A percentile compares a stretch with the other conserved stretches of the same genome.
Evolutionary conservation across 129 eudicot genomes (phyloP).

Genomic region (Artemisia tridentata): DNA sequence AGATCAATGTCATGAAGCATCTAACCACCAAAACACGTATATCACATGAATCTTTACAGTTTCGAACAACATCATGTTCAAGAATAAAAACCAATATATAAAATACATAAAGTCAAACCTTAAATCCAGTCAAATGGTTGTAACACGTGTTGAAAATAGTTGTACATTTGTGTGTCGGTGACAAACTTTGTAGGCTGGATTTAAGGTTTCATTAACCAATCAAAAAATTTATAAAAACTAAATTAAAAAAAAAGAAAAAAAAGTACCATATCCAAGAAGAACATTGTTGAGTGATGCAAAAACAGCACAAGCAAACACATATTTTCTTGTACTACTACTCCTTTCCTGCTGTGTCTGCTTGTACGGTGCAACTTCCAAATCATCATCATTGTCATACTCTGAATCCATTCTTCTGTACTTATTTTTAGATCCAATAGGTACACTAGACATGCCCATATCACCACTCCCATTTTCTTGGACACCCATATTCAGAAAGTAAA

Average conservation of each 20-base stretch:
- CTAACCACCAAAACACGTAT: conserved; percentile 12
- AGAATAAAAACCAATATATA: conserved; percentile 1
- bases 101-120: conserved; percentile 22
- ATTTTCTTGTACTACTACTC: conserved; percentile 47
- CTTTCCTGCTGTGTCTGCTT: conserved; percentile 40
- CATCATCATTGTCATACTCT: conserved; percentile 30
- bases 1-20: conserved; percentile 24
- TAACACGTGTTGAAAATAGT: conserved; percentile 24
- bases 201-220: conserved; percentile 15
- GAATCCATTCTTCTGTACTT: conserved; percentile 73
- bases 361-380: conserved; percentile 37
- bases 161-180: conserved; percentile 39
- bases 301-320: conserved; percentile 75
- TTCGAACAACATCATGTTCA: conserved; percentile 12
- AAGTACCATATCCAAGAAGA: conserved; percentile 83
- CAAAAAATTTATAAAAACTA: background rate
- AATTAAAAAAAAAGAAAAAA: background rate
- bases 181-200: conserved; percentile 18
- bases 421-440: conserved; percentile 44
- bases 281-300: conserved; percentile 92
- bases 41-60: conserved; percentile 18
- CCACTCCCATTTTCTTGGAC: conserved; percentile 63
- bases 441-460: conserved; percentile 34
- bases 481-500: conserved; percentile 38
- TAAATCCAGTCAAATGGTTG: conserved; percentile 27